phyloP scores from a whole-genome alignment of 192 early-diverging fungal genomes.

The Spinellus fusiger region DNA sequence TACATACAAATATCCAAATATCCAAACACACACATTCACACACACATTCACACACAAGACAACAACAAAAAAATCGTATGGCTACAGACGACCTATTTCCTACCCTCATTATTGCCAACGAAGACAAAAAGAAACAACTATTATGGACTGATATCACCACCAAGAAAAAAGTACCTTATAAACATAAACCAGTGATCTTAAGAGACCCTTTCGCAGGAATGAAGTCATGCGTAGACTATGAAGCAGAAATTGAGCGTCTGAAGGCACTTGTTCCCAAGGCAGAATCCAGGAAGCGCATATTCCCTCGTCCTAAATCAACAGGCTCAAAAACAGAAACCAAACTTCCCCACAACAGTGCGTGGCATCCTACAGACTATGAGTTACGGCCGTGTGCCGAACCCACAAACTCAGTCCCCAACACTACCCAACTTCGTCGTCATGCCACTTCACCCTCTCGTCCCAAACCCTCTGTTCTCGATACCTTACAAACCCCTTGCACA shows the following conservation, averaged over 20 bases:
- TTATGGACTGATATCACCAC: neutral
- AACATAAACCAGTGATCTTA: neutral
- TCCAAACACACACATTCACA: too few relatives aligned
- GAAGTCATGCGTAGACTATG: conserved; percentile 7
- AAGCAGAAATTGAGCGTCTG: conserved; percentile 10
- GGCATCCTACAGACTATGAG: too few relatives aligned
- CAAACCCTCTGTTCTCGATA: neutral
- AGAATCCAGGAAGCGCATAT: conserved; percentile 13
- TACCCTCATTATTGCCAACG: neutral
- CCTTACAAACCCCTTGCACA: too few relatives aligned
- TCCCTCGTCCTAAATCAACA: neutral
- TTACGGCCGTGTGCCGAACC: too few relatives aligned
- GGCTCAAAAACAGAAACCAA: neutral
- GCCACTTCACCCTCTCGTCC: neutral
- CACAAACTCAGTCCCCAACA: neutral
- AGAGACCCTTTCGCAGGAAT: conserved; percentile 14
- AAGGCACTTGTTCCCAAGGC: conserved; percentile 20
- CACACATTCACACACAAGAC: neutral
- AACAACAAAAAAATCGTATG: neutral
- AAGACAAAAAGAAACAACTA: neutral
- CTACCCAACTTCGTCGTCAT: neutral
- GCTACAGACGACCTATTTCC: neutral
- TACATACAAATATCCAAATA: too few relatives aligned
- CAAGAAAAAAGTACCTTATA: neutral
- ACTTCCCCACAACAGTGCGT: neutral